Evolutionary conservation across 352 stramenopile genomes (phyloP), one percentile per base, ranked within the genome.

Genomic region (Pythium insidiosum): DNA sequence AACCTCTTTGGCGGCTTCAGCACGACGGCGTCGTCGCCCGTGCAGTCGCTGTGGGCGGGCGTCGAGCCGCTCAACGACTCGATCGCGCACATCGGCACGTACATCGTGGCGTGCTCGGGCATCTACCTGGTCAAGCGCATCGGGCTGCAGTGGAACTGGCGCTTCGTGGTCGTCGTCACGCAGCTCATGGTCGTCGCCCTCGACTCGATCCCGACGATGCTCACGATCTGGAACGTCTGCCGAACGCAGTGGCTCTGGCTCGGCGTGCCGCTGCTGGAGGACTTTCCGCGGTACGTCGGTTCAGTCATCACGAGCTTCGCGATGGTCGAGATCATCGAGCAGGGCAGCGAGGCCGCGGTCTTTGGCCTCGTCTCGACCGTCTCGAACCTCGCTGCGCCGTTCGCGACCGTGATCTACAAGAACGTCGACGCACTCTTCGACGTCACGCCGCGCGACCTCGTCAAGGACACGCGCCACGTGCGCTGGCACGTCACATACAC

Each of bases 231-330:
- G 72, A 35, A 85, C 33, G 69, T 85, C 6, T 66, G 76, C 25
- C 66, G 71, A 13, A 78, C 61, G 38, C 72, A 85, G 26, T 85
- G 72, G 69, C 79, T 84, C n/a, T n/a, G n/a, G n/a, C n/a, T n/a
- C n/a, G n/a, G n/a, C n/a, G n/a, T n/a, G n/a, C n/a, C n/a, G n/a
- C 39, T 84, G 26, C 54, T 79, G 6, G 66, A 75, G 33, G 54
- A 68, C 13, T 55, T 85, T 30, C 69, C 68, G 11, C 68, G 66
- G 46, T 63, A 52, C 23, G 68, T 75, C 23, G 57, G 56, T 6
- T 56, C 73, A 43, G 72, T 71, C 31, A 60, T 84, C 25, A 53
- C 55, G 10, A 63, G 62, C 0, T 52, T 78, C 6, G 74, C 76
- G 34, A 68, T 76, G 15, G 53, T 84, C 11, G 68, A 85, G 38